Evolutionary conservation across 2,329 filamentous ascomycete species (phyloP), one percentile per base, ranked within the genome.

Genomic region (Colletotrichum acutatum): DNA sequence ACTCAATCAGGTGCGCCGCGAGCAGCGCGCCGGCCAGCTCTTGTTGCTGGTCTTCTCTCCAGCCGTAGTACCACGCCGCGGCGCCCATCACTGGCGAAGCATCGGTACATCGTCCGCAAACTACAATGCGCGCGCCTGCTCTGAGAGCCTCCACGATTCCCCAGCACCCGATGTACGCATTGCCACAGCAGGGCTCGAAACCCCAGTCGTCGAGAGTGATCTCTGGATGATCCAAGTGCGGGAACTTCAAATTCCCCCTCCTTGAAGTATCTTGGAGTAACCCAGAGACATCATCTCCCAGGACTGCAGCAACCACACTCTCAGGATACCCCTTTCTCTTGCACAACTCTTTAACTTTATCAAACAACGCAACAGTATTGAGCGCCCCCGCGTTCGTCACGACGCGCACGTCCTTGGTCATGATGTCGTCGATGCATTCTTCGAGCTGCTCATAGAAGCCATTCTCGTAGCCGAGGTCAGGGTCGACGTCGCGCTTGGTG

Each of bases 41-140:
- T 72, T 89, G 83, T 66, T 85, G 88, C 53, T 85, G 81, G 0
- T 78, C 80, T 34, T 83, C 82, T 0, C 70, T 66, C 88, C 87
- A 90, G 1, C 80, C 78, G 74, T 88, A 82, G 86, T 87, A 90
- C 76, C 82, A 89, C 80, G 85, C 86, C 0, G 87, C 86, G 0
- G 86, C 86, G 0, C 84, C 87, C 32, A 89, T 88, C 2, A 89
- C 86, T 0, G 85, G 85, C 8, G 81, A 83, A 0, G 85, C 85
- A 75, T 86, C 84, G 0, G 84, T 82, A 1, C 84, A 83, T 46
- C 84, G 80, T 3, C 84, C 84, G 62, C 83, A 84, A 19, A 86
- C 80, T 53, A 86, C 78, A 34, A 86, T 85, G 68, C 85, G 80
- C 2, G 83, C 83, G 0, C 84, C 83, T 5, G 75, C 71, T n/a